These are phyloP conservation scores for Prunus campanulata DNA, from an alignment of 306 rosid genomes.

Conservation along the genomic window DNA sequence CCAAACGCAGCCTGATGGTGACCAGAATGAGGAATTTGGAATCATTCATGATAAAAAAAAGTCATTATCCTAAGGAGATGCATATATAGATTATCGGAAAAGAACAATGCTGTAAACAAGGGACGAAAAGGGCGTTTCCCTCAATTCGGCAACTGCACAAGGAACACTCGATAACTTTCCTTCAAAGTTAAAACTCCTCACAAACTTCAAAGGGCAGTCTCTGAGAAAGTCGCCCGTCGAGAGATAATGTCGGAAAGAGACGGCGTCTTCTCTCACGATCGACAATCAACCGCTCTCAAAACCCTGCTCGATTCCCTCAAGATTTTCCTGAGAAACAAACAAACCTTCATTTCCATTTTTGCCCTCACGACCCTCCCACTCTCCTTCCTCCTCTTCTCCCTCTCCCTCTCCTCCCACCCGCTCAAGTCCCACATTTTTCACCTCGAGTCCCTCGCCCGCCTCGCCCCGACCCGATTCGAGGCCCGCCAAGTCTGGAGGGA, in stretches of 20 bases:
- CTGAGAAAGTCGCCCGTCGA: neutral
- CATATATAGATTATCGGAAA: too few species aligned
- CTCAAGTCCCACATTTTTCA: slow-evolving; percentile 47
- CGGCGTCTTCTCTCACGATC: neutral
- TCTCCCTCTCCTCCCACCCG: slow-evolving; percentile 44
- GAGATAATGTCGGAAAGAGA: slow-evolving; percentile 39
- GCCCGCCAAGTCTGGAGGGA: slow-evolving; percentile 72
- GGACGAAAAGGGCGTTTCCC: neutral
- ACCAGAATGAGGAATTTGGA: too few species aligned
- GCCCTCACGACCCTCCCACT: slow-evolving; percentile 56
- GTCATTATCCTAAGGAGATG: too few species aligned
- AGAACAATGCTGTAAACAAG: too few species aligned
- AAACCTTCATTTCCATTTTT: slow-evolving; percentile 42
- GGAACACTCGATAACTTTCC: neutral
- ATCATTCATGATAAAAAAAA: too few species aligned
- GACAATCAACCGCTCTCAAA: neutral
- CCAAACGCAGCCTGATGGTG: too few species aligned
- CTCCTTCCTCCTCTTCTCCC: slow-evolving; percentile 47
- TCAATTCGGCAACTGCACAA: neutral
- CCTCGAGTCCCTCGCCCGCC: slow-evolving; percentile 65
- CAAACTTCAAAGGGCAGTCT: neutral
- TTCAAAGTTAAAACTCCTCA: neutral
- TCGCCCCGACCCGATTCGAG: slow-evolving; percentile 63
- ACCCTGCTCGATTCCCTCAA: slow-evolving; percentile 38
- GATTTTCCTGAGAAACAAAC: slow-evolving; percentile 41